These are phyloP conservation scores for Panaeolus cyanescens DNA, from an alignment of 768 basidiomycete species.

Conservation along the genomic window DNA sequence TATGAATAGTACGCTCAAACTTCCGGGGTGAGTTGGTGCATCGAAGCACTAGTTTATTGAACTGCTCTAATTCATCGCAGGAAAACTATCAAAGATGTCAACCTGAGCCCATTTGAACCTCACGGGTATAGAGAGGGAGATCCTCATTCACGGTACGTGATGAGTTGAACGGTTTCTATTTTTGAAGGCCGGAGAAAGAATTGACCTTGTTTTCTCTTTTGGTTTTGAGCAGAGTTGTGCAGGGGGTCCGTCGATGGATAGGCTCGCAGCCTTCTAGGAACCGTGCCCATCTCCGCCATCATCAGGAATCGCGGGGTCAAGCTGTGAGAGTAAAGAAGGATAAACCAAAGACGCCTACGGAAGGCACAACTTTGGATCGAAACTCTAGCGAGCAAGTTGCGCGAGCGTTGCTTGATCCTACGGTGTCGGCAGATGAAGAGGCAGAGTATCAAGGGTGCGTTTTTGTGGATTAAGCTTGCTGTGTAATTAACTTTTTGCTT, in stretches of 20 bases:
- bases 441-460: slow-evolving; percentile 73
- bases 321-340: slow-evolving; percentile 25
- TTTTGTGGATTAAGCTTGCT: not conserved
- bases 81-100: slow-evolving; percentile 67
- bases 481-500: slow-evolving; percentile 2
- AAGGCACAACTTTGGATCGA: slow-evolving; percentile 35
- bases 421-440: slow-evolving; percentile 63
- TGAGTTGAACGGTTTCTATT: not conserved
- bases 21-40: slow-evolving; percentile 63
- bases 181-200: not conserved
- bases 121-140: slow-evolving; percentile 43
- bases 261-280: slow-evolving; percentile 44
- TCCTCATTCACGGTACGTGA: slow-evolving; percentile 35
- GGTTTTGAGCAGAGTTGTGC: slow-evolving; percentile 56
- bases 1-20: slow-evolving; percentile 87
- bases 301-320: slow-evolving; percentile 42
- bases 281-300: slow-evolving; percentile 21
- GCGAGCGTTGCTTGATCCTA: slow-evolving; percentile 57
- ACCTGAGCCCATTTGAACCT: slow-evolving; percentile 76
- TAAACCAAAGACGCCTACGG: slow-evolving; percentile 33
- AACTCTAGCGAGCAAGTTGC: slow-evolving; percentile 64
- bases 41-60: not conserved
- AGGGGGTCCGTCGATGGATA: slow-evolving; percentile 81
- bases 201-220: not conserved
- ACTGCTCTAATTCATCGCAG: slow-evolving; percentile 33